A percentile compares a stretch with the other conserved stretches of the same genome.
phyloP scores from a whole-genome alignment of 2,329 filamentous ascomycete genomes.

The Rhynchosporium graminicola region DNA sequence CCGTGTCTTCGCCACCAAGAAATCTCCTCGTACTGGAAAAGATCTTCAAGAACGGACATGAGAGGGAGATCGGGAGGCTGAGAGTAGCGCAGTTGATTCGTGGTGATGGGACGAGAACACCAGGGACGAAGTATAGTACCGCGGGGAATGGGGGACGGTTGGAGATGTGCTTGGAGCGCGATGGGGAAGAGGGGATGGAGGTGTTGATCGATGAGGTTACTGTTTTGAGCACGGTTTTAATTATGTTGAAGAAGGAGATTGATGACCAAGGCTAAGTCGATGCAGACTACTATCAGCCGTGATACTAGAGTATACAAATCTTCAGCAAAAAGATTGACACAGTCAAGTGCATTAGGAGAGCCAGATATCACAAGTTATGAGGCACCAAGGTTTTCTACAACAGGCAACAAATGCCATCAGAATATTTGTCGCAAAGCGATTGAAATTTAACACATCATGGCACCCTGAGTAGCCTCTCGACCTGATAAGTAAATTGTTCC shows the following conservation, averaged over 20 bases:
- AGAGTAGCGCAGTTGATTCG: slow-evolving; percentile 49
- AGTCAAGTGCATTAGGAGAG: too few relatives aligned
- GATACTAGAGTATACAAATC: too few relatives aligned
- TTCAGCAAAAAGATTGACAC: too few relatives aligned
- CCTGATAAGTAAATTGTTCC: too few relatives aligned
- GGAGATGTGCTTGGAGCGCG: slow-evolving; percentile 45
- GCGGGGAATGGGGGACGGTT: slow-evolving; percentile 55
- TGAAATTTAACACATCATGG: too few relatives aligned
- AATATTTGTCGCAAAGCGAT: too few relatives aligned
- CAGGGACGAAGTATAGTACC: slow-evolving; percentile 42
- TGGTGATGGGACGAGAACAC: slow-evolving; percentile 44
- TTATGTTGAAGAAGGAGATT: slow-evolving; percentile 67
- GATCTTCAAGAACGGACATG: slow-evolving; percentile 35
- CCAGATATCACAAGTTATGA: too few relatives aligned
- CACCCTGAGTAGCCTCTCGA: too few relatives aligned
- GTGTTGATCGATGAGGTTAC: slow-evolving; percentile 50
- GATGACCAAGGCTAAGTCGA: slow-evolving; percentile 42
- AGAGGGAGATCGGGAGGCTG: slow-evolving; percentile 27
- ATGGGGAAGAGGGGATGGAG: slow-evolving; percentile 38
- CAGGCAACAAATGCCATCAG: too few relatives aligned
- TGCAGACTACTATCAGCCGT: too few relatives aligned
- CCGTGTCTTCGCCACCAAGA: slow-evolving; percentile 20
- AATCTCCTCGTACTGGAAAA: slow-evolving; percentile 55
- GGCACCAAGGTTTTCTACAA: too few relatives aligned
- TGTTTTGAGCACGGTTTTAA: slow-evolving; percentile 56